Base-by-base conservation (phyloP, 2,329 filamentous ascomycete genomes). In the Colletotrichum noveboracense region DNA sequence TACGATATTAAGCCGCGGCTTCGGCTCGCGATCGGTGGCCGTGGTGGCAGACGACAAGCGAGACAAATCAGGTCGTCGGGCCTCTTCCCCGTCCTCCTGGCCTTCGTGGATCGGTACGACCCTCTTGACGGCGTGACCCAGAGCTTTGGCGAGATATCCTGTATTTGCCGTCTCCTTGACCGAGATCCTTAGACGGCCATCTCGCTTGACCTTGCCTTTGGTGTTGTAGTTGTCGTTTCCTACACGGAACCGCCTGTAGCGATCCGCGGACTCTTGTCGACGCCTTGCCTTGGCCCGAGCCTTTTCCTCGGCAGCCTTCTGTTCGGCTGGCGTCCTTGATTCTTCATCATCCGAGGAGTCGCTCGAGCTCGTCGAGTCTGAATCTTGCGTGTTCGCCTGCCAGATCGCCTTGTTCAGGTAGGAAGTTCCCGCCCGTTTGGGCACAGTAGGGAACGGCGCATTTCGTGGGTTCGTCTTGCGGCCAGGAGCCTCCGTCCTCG, bases 131-230 rank as follows among this genome's bases (percentile, higher is more conserved):
- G 91, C 91, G 3, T 90, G 88, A 5, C 93, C 94, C 1, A 96
- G 86, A 5, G 93, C 93, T 80, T 95, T 95, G 58, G 93, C 93
- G 30, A 96, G 86, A 78, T 95, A 95, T 13, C 94, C 94, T 2
- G 87, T 92, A 78, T 93, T 92, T 71, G 89, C 89, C 2, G 91
- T 93, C 80, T 96, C 94, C 69, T 93, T 93, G 80, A 96, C 88
- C 6, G 92, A 93, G 76, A 96, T 94, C 76, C 91, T 92, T 65
- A 96, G 84, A 26, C 94, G 89, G 0, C 94, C 94, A 81, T 96
- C 94, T 62, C 86, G 88, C 82, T 91, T 93, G 2, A 95, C 89
- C 77, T 87, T 91, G 28, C 93, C 93, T 77, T 88, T 91, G 2
- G 92, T 94, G 24, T 86, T 88, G 83, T 92, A 94, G 66, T 93